Evolutionary conservation across 176 grass and related monocot species (phyloP).

Genomic region (Phyllostachys edulis): DNA sequence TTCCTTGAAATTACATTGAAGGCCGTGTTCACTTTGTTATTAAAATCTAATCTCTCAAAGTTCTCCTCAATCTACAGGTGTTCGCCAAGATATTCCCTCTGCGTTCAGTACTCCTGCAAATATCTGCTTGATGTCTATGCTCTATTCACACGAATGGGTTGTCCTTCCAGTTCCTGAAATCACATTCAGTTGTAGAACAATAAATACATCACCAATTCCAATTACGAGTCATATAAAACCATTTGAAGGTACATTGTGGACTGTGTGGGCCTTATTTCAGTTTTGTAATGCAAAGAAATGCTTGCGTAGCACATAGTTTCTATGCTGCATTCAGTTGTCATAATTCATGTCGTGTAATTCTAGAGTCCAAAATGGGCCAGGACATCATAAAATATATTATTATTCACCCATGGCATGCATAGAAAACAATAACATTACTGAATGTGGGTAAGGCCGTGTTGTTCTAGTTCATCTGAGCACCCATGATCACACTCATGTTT

Average conservation of each 20-base stretch:
- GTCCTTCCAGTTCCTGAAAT: constrained; percentile 94
- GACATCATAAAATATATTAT: neutral
- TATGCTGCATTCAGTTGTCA: neutral
- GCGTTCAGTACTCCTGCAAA: neutral
- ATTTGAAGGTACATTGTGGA: neutral
- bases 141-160: constrained; percentile 94
- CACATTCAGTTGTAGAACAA: constrained; percentile 23
- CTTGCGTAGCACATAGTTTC: neutral
- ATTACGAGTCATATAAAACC: neutral
- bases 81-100: neutral
- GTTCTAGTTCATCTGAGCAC: too few relatives aligned
- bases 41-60: constrained; percentile 22
- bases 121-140: constrained; percentile 45
- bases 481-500: neutral
- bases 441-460: too few relatives aligned
- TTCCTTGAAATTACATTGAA: constrained; percentile 12
- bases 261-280: neutral
- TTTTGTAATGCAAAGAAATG: neutral
- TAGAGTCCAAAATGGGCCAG: neutral
- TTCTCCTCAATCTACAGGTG: constrained; percentile 28
- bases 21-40: constrained; percentile 17
- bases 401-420: too few relatives aligned
- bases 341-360: neutral
- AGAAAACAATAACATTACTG: too few relatives aligned
- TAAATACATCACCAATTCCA: neutral